Evolutionary conservation across 2,329 filamentous ascomycete species (phyloP).

Genomic region (Neurospora crassa): DNA sequence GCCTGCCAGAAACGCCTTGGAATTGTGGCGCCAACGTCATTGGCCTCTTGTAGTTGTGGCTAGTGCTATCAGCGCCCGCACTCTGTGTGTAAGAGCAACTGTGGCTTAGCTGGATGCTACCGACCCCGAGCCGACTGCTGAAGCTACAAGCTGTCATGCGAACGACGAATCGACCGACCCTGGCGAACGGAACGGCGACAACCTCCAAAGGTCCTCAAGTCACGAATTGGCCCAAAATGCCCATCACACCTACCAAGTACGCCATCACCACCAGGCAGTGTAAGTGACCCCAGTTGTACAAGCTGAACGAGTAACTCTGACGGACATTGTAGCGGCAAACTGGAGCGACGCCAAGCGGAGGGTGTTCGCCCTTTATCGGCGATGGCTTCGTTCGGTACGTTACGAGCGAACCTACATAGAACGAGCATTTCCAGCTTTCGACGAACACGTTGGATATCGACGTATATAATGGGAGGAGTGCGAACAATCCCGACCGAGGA

Average conservation of each 20-base stretch:
- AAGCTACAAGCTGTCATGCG: background rate
- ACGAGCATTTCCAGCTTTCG: background rate
- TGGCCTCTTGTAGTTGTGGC: background rate
- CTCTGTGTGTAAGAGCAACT: background rate
- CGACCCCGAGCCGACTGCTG: background rate
- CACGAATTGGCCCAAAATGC: slow-evolving; percentile 49
- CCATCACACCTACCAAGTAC: slow-evolving; percentile 89
- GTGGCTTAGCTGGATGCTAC: background rate
- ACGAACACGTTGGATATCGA: background rate
- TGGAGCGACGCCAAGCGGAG: slow-evolving; percentile 81
- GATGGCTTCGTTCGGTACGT: slow-evolving; percentile 94
- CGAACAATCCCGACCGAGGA: background rate
- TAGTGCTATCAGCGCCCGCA: background rate
- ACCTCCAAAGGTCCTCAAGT: slow-evolving; percentile 10
- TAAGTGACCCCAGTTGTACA: slow-evolving; percentile 33
- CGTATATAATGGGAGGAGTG: background rate
- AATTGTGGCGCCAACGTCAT: background rate
- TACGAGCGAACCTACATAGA: background rate
- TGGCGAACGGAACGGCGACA: slow-evolving; percentile 24
- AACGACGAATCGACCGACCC: slow-evolving; percentile 7
- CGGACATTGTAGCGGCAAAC: slow-evolving; percentile 57
- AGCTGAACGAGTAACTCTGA: slow-evolving; percentile 24
- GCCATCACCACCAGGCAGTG: slow-evolving; percentile 72
- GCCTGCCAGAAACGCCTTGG: background rate
- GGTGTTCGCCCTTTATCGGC: slow-evolving; percentile 82